Conservation (phyloP, 768 basidiomycete species). For the Lentinus brumalis region DNA sequence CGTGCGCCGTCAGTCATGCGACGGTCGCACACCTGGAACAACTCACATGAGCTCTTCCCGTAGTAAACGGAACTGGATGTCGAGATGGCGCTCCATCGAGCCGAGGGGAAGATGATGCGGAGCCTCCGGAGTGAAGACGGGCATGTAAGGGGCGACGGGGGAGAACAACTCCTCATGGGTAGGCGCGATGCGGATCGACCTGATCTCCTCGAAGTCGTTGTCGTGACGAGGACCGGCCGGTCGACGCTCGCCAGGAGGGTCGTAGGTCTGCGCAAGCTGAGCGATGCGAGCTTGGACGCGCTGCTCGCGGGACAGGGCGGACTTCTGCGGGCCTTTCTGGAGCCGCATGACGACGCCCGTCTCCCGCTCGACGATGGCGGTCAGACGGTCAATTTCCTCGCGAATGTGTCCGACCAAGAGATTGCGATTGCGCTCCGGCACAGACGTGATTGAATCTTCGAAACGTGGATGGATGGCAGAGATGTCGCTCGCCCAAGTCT, state of each 20-base stretch:
- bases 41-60: slow-evolving; percentile 70
- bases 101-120: slow-evolving; percentile 60
- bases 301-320: neutral
- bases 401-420: slow-evolving; percentile 20
- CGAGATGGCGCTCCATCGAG: slow-evolving; percentile 67
- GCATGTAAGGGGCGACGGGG: slow-evolving; percentile 54
- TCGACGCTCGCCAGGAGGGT: slow-evolving; percentile 34
- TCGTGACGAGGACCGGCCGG: slow-evolving; percentile 61
- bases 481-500: slow-evolving; percentile 28
- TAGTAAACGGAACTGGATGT: slow-evolving; percentile 74
- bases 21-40: neutral
- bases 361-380: slow-evolving; percentile 30
- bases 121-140: slow-evolving; percentile 57
- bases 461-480: slow-evolving; percentile 22
- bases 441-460: slow-evolving; percentile 20
- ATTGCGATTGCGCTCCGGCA: slow-evolving; percentile 4
- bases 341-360: slow-evolving; percentile 4
- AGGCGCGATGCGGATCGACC: slow-evolving; percentile 65
- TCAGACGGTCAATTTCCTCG: slow-evolving; percentile 20
- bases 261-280: slow-evolving; percentile 24
- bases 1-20: neutral
- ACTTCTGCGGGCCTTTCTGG: neutral
- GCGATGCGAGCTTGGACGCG: slow-evolving; percentile 20
- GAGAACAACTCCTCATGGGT: slow-evolving; percentile 67
- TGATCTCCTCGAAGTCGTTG: slow-evolving; percentile 61